A percentile compares a stretch with the other conserved stretches of the same genome.
phyloP scores from a whole-genome alignment of 345 rosid genomes.

The Pelargonium nanum region DNA sequence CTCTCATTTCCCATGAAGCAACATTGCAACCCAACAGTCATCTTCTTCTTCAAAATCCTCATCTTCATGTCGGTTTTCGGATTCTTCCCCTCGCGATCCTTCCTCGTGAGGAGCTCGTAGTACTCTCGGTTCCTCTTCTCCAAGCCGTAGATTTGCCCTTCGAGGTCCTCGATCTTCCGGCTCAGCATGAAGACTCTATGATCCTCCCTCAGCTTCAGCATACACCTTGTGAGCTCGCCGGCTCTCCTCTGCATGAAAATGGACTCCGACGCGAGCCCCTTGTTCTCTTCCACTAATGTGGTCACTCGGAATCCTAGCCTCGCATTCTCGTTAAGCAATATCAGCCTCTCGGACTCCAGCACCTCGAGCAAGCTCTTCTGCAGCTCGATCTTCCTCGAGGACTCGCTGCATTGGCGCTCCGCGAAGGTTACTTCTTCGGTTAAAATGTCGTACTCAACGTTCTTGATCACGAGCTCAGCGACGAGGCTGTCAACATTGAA shows the following conservation, averaged over 20 bases:
- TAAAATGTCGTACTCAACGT: slow-evolving; percentile 41
- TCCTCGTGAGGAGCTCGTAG: slow-evolving; percentile 14
- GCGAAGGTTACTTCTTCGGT: slow-evolving; percentile 26
- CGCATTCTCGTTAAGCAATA: slow-evolving; percentile 42
- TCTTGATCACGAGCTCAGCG: slow-evolving; percentile 37
- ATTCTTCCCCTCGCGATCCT: background rate
- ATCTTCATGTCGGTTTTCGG: background rate
- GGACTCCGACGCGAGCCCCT: slow-evolving; percentile 36
- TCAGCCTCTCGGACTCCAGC: slow-evolving; percentile 57
- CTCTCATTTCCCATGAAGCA: slow-evolving; percentile 15
- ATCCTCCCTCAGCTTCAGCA: slow-evolving; percentile 61
- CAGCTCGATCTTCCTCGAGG: slow-evolving; percentile 39
- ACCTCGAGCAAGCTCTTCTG: slow-evolving; percentile 52
- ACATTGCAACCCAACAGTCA: slow-evolving; percentile 2
- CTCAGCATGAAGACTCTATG: slow-evolving; percentile 38
- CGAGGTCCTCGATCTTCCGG: slow-evolving; percentile 35
- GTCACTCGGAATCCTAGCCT: slow-evolving; percentile 36
- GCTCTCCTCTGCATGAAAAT: slow-evolving; percentile 50
- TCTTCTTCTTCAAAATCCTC: background rate
- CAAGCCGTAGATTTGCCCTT: slow-evolving; percentile 33
- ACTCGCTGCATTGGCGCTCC: slow-evolving; percentile 28
- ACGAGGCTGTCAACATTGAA: slow-evolving; percentile 25
- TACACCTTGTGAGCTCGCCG: slow-evolving; percentile 42
- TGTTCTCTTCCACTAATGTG: slow-evolving; percentile 43
- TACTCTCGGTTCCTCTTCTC: slow-evolving; percentile 47